Conservation (phyloP, 2,329 filamentous ascomycete species). For the Lecanoromycetidae sp. region DNA sequence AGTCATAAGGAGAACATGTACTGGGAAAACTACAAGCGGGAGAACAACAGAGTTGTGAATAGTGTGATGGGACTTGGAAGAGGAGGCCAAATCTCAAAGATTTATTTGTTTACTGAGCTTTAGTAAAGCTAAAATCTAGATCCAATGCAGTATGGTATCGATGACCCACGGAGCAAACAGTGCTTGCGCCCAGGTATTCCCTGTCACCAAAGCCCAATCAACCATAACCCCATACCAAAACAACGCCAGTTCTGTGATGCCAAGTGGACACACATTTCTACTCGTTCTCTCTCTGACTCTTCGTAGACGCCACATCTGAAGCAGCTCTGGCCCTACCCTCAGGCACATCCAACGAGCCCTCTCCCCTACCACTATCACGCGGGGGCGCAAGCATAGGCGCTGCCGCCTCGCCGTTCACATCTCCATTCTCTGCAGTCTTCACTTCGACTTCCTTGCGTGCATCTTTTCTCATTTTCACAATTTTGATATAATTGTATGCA, state of each 20-base stretch:
- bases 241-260: not conserved
- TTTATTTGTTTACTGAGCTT: not conserved
- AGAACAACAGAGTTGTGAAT: not conserved
- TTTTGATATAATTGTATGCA: conserved; percentile 91
- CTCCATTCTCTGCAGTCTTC: not conserved
- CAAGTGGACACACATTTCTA: not conserved
- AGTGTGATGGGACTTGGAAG: not conserved
- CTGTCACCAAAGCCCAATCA: not conserved
- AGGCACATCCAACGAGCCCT: not conserved
- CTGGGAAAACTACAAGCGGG: not conserved
- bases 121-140: not conserved
- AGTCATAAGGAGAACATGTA: not conserved
- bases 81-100: not conserved
- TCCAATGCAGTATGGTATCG: not conserved
- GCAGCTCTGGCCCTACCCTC: not conserved
- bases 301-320: not conserved
- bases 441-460: conserved; percentile 32
- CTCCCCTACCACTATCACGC: not conserved
- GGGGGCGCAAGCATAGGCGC: conserved; percentile 14
- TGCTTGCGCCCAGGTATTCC: not conserved
- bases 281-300: conserved; percentile 6
- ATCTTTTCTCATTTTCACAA: conserved; percentile 73
- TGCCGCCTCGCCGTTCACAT: conserved; percentile 5
- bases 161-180: not conserved
- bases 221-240: not conserved